These are phyloP conservation scores for Epichloe typhina DNA, from an alignment of 2,329 filamentous ascomycete species.

Conservation along the genomic window DNA sequence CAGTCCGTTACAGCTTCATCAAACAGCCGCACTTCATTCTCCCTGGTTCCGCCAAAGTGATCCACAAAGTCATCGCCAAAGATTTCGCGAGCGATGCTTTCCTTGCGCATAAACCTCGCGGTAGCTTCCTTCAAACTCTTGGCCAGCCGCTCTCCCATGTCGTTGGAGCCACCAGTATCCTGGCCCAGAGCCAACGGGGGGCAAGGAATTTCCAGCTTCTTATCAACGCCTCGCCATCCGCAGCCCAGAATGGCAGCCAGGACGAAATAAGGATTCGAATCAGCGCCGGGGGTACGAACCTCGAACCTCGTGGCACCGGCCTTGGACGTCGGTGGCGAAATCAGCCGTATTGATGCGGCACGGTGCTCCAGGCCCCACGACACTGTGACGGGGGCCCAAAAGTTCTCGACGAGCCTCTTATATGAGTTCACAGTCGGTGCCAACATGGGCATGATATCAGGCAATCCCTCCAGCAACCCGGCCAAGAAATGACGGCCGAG, in stretches of 20 bases:
- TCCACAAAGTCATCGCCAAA: conserved; percentile 94
- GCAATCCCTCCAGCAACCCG: conserved; percentile 74
- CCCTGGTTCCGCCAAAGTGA: conserved; percentile 81
- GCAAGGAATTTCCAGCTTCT: conserved; percentile 72
- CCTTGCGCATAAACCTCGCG: conserved; percentile 58
- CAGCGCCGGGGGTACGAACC: conserved; percentile 85
- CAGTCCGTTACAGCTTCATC: conserved; percentile 96
- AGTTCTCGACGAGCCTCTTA: conserved; percentile 96
- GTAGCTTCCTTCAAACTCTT: conserved; percentile 80
- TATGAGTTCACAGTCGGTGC: conserved; percentile 96
- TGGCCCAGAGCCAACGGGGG: conserved; percentile 82
- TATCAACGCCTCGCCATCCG: conserved; percentile 84
- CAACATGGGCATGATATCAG: conserved; percentile 89
- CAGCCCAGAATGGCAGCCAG: conserved; percentile 76
- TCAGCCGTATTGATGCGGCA: conserved; percentile 78
- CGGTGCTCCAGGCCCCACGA: conserved; percentile 96
- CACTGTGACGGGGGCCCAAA: conserved; percentile 96
- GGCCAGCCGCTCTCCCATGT: conserved; percentile 65
- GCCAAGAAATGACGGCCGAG: conserved; percentile 87
- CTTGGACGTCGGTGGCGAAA: conserved; percentile 75
- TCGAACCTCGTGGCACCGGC: conserved; percentile 84
- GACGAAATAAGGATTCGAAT: conserved; percentile 80
- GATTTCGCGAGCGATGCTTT: conserved; percentile 82
- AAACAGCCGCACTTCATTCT: conserved; percentile 83
- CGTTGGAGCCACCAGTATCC: conserved; percentile 58